Base-by-base conservation (phyloP, 2,329 filamentous ascomycete species). In the Pseudogymnoascus sp. region DNA sequence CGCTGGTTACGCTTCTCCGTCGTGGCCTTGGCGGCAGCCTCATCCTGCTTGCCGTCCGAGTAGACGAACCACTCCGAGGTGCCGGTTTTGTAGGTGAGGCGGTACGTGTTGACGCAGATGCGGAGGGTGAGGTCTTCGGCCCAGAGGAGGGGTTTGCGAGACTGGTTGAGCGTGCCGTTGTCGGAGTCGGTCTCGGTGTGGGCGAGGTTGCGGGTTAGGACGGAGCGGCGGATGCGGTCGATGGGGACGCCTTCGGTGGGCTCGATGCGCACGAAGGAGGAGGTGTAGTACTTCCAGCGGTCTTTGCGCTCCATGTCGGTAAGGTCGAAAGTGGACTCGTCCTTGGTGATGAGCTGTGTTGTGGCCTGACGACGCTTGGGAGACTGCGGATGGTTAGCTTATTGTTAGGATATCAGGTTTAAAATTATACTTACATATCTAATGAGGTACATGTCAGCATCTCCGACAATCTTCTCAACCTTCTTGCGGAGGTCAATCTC, bases 201-300 rank as follows among this genome's bases (percentile, higher is more conserved):
- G 63, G 81, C 76, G 37, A 91, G 77, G 72, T 89, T 92, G 63
- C 89, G 87, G 59, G 84, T 82, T 13, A 93, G 79, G 63, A 92
- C 84, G 4, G 85, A 82, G 75, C 86, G 88, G 65, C 82, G 84
- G 69, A 91, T 80, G 58, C 82, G 83, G 5, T 81, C 80, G 59
- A 86, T 80, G 5, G 82, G 78, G 2, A 94, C 82, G 12, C 89
- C 89, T 74, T 94, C 90, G 0, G 94, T 99, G 1, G 90, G 89
- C 70, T 96, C 91, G 25, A 92, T 83, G 65, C 91, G 90, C 67
- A 91, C 89, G 74, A 89, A 97, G 0, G 92, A 92, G 15, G 93
- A 92, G 62, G 96, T 90, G 73, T 99, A 99, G 77, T 95, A 96
- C 69, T 93, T 90, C 94, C 94, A 99, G 39, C 86, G 82, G 65